Conservation (phyloP, 1,139 yeast species). For the Candida smagusa region DNA sequence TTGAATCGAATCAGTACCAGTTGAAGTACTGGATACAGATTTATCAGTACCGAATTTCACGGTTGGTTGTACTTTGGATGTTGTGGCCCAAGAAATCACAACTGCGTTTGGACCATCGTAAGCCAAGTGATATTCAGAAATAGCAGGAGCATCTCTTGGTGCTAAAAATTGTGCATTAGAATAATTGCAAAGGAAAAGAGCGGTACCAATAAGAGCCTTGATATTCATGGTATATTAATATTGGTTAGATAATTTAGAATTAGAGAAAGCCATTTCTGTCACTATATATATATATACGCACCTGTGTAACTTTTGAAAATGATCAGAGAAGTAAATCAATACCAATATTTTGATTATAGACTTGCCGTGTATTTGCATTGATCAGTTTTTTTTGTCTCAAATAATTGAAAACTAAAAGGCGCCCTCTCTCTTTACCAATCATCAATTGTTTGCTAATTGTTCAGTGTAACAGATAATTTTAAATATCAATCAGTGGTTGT, state of each 20-base stretch:
- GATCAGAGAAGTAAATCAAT: neutral
- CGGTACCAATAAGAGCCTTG: constrained; percentile 1
- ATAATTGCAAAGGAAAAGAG: constrained; percentile 2
- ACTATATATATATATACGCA: neutral
- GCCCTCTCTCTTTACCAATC: too few species aligned
- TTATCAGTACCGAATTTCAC: constrained; percentile 5
- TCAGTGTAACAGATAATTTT: too few species aligned
- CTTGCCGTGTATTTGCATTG: neutral
- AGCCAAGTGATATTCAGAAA: constrained; percentile 5
- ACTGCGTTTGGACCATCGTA: constrained; percentile 2
- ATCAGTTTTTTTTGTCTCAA: neutral
- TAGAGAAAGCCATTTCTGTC: neutral
- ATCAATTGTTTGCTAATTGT: too few species aligned
- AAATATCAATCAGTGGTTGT: too few species aligned
- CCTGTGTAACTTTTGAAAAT: neutral
- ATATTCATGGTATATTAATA: constrained; percentile 3
- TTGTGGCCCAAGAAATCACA: constrained; percentile 6
- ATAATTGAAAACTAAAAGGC: too few species aligned
- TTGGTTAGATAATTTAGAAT: neutral
- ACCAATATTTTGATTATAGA: too few species aligned
- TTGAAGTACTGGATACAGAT: constrained; percentile 1
- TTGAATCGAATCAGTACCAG: constrained; percentile 2
- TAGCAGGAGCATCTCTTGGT: constrained; percentile 2
- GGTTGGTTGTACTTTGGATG: constrained; percentile 1
- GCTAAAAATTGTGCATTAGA: constrained; percentile 2